Percentiles rank a stretch among this genome's conserved stretches.
Evolutionary conservation across 805 yeast species (phyloP).

Genomic region (Metschnikowia borealis): DNA sequence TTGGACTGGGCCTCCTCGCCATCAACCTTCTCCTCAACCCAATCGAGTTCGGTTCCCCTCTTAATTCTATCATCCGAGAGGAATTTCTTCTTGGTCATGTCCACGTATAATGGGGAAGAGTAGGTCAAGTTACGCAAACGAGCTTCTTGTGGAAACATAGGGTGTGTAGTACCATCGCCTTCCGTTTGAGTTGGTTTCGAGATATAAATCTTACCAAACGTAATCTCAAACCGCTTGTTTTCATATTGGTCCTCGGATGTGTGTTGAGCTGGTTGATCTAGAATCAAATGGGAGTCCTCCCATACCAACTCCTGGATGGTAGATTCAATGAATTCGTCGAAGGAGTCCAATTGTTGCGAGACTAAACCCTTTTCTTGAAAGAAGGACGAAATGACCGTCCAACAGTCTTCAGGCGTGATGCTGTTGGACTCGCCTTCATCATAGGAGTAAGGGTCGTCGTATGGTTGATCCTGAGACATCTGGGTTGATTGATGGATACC

Average conservation of each 20-base stretch:
- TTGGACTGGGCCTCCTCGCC: constrained; percentile 63
- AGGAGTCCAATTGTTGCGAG: constrained; percentile 96
- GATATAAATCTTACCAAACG: constrained; percentile 95
- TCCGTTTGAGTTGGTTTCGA: constrained; percentile 98
- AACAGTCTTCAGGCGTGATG: constrained; percentile 97
- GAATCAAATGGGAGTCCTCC: constrained; percentile 89
- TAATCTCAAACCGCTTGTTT: constrained; percentile 89
- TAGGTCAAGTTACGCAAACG: constrained; percentile 93
- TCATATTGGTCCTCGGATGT: constrained; percentile 85
- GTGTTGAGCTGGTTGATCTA: constrained; percentile 98
- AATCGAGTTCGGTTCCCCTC: constrained; percentile 42
- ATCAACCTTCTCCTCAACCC: constrained; percentile 48
- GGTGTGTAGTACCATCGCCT: constrained; percentile 99
- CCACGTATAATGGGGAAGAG: constrained; percentile 93
- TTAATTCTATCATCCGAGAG: constrained; percentile 69
- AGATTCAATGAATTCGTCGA: constrained; percentile 94
- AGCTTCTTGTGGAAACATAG: constrained; percentile 97
- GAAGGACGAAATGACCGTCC: constrained; percentile 96
- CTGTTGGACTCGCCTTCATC: constrained; percentile 50
- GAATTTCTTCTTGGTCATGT: constrained; percentile 86
- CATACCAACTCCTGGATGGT: constrained; percentile 95
- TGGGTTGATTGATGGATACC: constrained; percentile 3
- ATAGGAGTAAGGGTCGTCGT: constrained; percentile 64
- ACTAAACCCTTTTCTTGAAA: constrained; percentile 96
- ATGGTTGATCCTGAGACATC: constrained; percentile 20